phyloP scores from a whole-genome alignment of 2,329 filamentous ascomycete species.

The Phialemonium atrogriseum region DNA sequence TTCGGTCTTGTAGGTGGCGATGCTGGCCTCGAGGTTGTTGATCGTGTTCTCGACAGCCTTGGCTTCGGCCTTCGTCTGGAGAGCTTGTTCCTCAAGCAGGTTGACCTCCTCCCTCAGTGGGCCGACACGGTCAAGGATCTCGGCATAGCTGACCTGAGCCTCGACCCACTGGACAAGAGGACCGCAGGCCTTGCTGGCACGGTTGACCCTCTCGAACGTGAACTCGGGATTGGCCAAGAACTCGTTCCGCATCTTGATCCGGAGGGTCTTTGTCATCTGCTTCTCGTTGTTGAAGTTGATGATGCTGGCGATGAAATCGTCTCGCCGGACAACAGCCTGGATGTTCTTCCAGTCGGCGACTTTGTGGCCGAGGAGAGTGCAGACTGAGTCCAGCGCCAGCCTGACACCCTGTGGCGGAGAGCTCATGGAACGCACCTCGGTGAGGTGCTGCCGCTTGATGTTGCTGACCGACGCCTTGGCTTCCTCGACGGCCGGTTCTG shows the following conservation, averaged over 20 bases:
- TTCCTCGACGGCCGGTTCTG: constrained; percentile 86
- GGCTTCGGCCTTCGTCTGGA: constrained; percentile 89
- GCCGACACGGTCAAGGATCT: constrained; percentile 88
- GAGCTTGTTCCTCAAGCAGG: constrained; percentile 76
- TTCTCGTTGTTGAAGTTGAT: constrained; percentile 93
- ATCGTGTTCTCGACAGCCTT: constrained; percentile 88
- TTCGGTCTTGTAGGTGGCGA: constrained; percentile 90
- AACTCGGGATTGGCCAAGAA: constrained; percentile 92
- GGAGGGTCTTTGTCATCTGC: constrained; percentile 79
- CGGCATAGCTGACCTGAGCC: constrained; percentile 96
- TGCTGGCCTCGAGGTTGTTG: constrained; percentile 74
- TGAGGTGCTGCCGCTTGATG: constrained; percentile 95
- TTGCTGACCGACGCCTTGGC: constrained; percentile 95
- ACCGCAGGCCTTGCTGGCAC: constrained; percentile 92
- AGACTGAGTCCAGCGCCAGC: constrained; percentile 91
- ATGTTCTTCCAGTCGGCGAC: constrained; percentile 87
- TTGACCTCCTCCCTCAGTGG: constrained; percentile 85
- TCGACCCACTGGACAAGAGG: constrained; percentile 95
- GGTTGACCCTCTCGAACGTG: constrained; percentile 92
- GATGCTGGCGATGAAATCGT: constrained; percentile 97
- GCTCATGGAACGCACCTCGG: constrained; percentile 94
- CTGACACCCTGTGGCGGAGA: constrained; percentile 87
- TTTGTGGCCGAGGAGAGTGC: constrained; percentile 85
- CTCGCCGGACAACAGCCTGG: constrained; percentile 76
- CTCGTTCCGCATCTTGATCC: constrained; percentile 85